A percentile compares a stretch with the other conserved stretches of the same genome.
Conservation (phyloP, 257 asterid genomes). For the Handroanthus guayacan region DNA sequence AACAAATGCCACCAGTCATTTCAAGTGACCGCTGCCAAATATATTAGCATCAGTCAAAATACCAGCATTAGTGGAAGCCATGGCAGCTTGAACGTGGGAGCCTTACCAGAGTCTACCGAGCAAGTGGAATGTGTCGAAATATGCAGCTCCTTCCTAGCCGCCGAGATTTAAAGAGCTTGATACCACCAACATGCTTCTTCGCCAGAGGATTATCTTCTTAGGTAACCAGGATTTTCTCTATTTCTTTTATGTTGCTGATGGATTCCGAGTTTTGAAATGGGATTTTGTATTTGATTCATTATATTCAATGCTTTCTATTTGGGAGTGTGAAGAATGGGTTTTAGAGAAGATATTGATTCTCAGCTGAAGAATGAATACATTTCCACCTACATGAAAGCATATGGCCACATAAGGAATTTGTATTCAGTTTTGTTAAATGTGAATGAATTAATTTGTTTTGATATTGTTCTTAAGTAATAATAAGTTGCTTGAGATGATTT, state of each 20-base stretch:
- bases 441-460: neutral
- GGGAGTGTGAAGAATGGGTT: no score
- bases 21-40: neutral
- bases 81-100: conserved; percentile 43
- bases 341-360: no score
- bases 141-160: conserved; percentile 80
- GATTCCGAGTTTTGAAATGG: neutral
- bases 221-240: conserved; percentile 71
- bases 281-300: conserved; percentile 20
- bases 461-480: neutral
- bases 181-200: conserved; percentile 97
- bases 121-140: conserved; percentile 70
- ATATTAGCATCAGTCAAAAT: neutral
- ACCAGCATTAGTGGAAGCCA: conserved; percentile 5
- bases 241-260: neutral
- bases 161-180: conserved; percentile 96
- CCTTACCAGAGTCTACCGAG: conserved; percentile 53
- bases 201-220: conserved; percentile 90
- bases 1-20: neutral
- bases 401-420: neutral
- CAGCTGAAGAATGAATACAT: neutral
- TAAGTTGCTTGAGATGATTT: conserved; percentile 3
- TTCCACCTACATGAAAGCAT: neutral
- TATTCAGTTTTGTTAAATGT: neutral
- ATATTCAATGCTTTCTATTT: no score